Evolutionary conservation across 2,329 filamentous ascomycete genomes (phyloP).

Genomic region (Colletotrichum agaves): DNA sequence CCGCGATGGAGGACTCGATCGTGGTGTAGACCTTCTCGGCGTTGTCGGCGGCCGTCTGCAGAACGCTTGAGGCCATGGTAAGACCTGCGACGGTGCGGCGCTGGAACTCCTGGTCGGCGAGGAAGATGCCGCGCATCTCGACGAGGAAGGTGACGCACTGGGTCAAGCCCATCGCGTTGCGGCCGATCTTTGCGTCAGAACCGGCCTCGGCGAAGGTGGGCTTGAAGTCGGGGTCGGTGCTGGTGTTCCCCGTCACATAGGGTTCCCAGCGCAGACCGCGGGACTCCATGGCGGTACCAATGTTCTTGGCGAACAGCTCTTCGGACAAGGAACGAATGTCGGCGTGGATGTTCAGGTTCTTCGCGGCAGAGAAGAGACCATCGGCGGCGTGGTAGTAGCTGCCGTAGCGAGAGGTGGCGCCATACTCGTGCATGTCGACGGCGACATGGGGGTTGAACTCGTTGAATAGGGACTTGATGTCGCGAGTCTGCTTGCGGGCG

Average conservation of each 20-base stretch:
- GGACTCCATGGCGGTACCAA: constrained; percentile 45
- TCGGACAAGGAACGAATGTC: constrained; percentile 45
- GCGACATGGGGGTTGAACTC: constrained; percentile 46
- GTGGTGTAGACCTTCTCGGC: constrained; percentile 43
- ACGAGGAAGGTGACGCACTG: constrained; percentile 46
- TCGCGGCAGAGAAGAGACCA: constrained; percentile 47
- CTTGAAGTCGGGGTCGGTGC: constrained; percentile 41
- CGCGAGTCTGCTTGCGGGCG: constrained; percentile 45
- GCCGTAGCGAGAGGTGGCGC: constrained; percentile 36
- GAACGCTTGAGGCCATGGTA: constrained; percentile 43
- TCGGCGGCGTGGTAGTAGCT: constrained; percentile 41
- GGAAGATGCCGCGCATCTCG: constrained; percentile 46
- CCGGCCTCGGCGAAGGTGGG: constrained; percentile 37
- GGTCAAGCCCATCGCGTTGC: constrained; percentile 44
- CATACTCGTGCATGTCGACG: constrained; percentile 48
- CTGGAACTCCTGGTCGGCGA: constrained; percentile 47
- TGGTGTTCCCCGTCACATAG: constrained; percentile 43
- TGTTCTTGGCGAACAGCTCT: constrained; percentile 44
- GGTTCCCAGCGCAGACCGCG: constrained; percentile 45
- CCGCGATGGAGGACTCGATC: constrained; percentile 42
- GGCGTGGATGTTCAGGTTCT: constrained; percentile 48
- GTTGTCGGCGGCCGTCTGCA: constrained; percentile 47
- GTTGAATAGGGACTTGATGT: constrained; percentile 45
- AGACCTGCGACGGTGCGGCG: constrained; percentile 45
- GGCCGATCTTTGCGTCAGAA: constrained; percentile 44